Base-by-base conservation (phyloP, 495 filamentous ascomycete species). In the Penicillium soppii region DNA sequence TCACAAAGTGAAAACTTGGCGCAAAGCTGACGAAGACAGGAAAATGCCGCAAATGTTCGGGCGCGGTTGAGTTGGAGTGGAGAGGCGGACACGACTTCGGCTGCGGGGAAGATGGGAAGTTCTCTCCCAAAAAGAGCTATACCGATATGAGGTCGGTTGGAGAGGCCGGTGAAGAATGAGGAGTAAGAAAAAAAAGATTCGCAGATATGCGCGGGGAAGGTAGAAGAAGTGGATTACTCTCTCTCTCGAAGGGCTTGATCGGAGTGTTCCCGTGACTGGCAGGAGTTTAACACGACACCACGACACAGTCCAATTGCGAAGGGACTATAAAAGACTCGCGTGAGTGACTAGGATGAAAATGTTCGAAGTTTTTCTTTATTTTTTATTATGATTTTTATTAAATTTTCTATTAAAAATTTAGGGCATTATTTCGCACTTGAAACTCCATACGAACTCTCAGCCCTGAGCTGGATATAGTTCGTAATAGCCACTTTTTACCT, bases 241-340 rank as follows among this genome's bases (percentile, higher is more conserved):
- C n/a, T 37, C n/a, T n/a, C n/a, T n/a, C n/a, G 21, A n/a, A 26
- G 16, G 29, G 42, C 27, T 42, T 29, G 41, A 57, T 56, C 50
- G 56, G 55, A 54, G 50, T 58, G 62, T 66, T 66, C 62, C 62
- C 62, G 62, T 66, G 62, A 66, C 62, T 65, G 32, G 22, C 44
- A 48, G 26, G 52, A 55, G 41, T 61, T 27, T 37, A 63, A 61
- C 50, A n/a, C n/a, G n/a, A n/a, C n/a, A n/a, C n/a, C n/a, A 43
- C 23, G 41, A 29, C 37, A 16, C 43, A 52, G 56, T 22, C 59
- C 49, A 48, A 60, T 64, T 64, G 42, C 30, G 51, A 20, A 21
- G 39, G 46, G 30, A 40, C 41, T 19, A 16, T 45, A 43, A 8
- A 26, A 27, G 12, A 36, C 39, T 57, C 25, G 37, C 36, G 45